Base-by-base conservation (phyloP, 768 basidiomycete species). In the Boletales sp. region DNA sequence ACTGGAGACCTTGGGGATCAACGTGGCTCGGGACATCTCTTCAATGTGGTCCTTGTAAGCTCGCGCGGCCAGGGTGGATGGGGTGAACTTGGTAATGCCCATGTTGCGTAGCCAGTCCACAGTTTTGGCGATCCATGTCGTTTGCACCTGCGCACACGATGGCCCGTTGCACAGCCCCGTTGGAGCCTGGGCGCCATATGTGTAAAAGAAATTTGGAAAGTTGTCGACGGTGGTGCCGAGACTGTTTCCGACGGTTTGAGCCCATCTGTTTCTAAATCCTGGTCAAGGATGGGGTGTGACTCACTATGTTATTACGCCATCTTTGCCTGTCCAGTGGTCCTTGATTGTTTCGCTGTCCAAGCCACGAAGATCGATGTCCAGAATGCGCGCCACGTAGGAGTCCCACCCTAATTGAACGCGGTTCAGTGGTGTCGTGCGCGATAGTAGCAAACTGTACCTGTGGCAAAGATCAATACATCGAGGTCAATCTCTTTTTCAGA, bases 151-250 rank as follows among this genome's bases (percentile, higher is more conserved):
- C 8, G 25, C 38, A n/a, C 49, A 57, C 2, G 44, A 10, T 1
- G 47, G 46, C 19, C 46, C 49, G 15, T 44, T 57, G 33, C 43
- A 51, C 1, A 55, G 28, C 19, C 48, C 30, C 3, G 53, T 56
- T n/a, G 55, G 54, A 4, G 10, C 55, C 4, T 55, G 55, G 3
- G 55, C 47, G 0, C 55, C 55, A 15, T 55, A 49, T 19, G 37
- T 3, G 17, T 43, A 40, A 31, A 41, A 55, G 30, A 55, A 35
- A 25, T 54, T 49, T 3, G 52, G 48, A 34, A 56, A 56, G 25
- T 46, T 55, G 28, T 56, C 44, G 18, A 46, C 33, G 2, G 44
- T 19, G 12, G 46, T 36, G 5, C 54, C 54, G 4, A 55, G 41
- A 18, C 41, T 50, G 15, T 40, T 40, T 40, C 3, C 4, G 39